Evolutionary conservation across 345 rosid species (phyloP), one percentile per base, ranked within the genome.

Genomic region (Camelina hispida): DNA sequence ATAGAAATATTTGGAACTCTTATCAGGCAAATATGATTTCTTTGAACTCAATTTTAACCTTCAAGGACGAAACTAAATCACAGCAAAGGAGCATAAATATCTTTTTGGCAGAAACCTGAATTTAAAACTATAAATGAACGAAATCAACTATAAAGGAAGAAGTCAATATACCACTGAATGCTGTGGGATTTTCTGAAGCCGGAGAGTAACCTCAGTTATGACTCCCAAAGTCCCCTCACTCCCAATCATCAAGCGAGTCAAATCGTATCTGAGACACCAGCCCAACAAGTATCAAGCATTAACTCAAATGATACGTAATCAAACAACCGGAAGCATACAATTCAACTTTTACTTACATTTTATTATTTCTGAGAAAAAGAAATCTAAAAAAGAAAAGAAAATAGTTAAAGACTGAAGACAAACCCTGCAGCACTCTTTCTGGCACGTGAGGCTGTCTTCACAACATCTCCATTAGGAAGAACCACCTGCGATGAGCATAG

Each of bases 381-480:
- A 35, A 34, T 15, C 8, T 16, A 34, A 69, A 55, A 55, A 5
- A 71, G 22, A 71, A 47, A 70, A 35, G 53, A 38, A 64, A 20
- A n/a, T 30, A 50, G 35, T 51, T 55, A 47, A 77, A 72, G 78
- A 75, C 40, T 70, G 78, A 57, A 75, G 70, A 76, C 90, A 75
- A 46, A 94, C 97, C 97, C 98, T 38, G 98, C 97, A 80, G 97
- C 84, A 85, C 98, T 91, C 82, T 94, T 94, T 81, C 96, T 87
- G 73, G 97, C 98, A 77, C 96, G 93, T 52, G 98, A 94, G 80
- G 97, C 96, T 77, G 98, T 91, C 88, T 91, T 94, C 48, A 94
- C 91, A 70, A 94, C 80, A 83, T 86, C 91, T 80, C 98, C 98
- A 84, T 86, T 83, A 48, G 95, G 86, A 84, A 89, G 96, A 81